Conservation (phyloP, 2,329 filamentous ascomycete genomes). For the Fusarium chuoi region DNA sequence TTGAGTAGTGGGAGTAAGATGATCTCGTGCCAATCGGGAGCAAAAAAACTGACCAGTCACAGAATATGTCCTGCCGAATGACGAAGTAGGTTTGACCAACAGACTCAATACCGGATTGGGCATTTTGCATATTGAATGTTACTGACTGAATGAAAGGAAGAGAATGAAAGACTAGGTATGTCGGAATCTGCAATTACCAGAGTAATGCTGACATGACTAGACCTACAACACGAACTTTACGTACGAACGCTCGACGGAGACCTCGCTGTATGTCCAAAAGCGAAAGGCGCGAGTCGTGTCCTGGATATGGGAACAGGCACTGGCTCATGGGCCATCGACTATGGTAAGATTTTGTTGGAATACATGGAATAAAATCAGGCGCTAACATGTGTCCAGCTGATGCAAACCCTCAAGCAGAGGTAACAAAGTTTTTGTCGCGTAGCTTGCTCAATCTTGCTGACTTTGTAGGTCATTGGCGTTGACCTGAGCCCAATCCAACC, state of each 20-base stretch:
- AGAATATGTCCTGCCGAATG: not conserved
- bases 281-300: not conserved
- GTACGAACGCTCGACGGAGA: not conserved
- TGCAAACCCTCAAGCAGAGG: not conserved
- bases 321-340: not conserved
- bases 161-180: not conserved
- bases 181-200: fast-evolving
- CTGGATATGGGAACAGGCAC: not conserved
- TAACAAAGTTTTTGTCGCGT: not conserved
- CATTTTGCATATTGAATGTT: not conserved
- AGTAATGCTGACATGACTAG: not conserved
- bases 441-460: not conserved
- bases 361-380: not conserved
- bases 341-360: not conserved
- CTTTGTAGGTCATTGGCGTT: conserved; percentile 17
- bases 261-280: not conserved
- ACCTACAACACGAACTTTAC: not conserved
- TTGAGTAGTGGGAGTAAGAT: not conserved
- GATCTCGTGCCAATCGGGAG: fast-evolving
- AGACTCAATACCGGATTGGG: not conserved
- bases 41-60: not conserved
- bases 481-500: conserved; percentile 34
- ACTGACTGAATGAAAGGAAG: not conserved
- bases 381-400: not conserved
- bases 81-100: not conserved